Evolutionary conservation across 345 rosid species (phyloP), one percentile per base, ranked within the genome.

Genomic region (Salix viminalis): DNA sequence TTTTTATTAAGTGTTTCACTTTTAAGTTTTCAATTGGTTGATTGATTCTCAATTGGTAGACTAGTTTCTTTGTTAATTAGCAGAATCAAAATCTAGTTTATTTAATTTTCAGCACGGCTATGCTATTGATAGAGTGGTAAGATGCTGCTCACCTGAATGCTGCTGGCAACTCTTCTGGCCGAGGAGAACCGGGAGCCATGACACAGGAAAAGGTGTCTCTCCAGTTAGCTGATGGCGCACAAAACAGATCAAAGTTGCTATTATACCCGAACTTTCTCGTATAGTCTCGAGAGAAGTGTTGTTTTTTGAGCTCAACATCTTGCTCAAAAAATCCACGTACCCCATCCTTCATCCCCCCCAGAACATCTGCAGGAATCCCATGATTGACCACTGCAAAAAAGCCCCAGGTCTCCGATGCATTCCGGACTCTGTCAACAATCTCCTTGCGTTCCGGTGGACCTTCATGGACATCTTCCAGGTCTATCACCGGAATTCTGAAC

Each of bases 361-460:
- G 18, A 12, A 84, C 30, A 10, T 28, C 73, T 1, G 1, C 19
- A 7, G 84, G 73, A 69, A 89, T 81, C 32, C 85, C 87, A 65
- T 86, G 90, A 67, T 87, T 87, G 21, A 83, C 26, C 19, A 82
- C 85, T 77, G 76, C 82, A 37, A 88, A 88, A 61, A 85, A 85
- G 0, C 91, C 91, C 87, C 88, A 87, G 6, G 72, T 82, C 80
- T 79, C 80, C 44, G 86, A 80, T 5, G 90, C 87, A 8, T 46
- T 70, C 36, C 75, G 39, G 11, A 88, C 36, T 44, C 76, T 32
- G 16, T 56, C 67, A 11, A 85, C 69, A 7, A 80, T 71, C 69
- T 48, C 69, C 28, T 34, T 30, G 23, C 77, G 80, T 19, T 6
- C 60, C 71, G 21, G 30, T 12, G 74, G 23, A 56, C 58, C 72